A percentile compares a stretch with the other conserved stretches of the same genome.
Conservation (phyloP, 2,329 filamentous ascomycete genomes). For the Pyrenophora graminea region DNA sequence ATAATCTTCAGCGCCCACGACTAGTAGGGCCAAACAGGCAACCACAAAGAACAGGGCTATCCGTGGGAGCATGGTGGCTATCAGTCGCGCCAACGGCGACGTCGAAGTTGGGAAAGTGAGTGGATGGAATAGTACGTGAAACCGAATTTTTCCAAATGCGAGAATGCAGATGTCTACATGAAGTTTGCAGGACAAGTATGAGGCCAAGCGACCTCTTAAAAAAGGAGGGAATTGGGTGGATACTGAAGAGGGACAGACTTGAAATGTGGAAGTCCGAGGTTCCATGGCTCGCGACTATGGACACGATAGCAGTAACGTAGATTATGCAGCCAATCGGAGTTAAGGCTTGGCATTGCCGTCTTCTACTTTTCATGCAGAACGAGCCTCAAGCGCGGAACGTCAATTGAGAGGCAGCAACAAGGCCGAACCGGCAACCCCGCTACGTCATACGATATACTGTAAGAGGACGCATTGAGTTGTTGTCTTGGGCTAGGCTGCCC, state of each 20-base stretch:
- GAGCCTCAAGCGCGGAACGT: constrained; percentile 1
- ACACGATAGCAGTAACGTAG: constrained; percentile 35
- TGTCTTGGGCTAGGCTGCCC: constrained; percentile 5
- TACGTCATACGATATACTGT: neutral
- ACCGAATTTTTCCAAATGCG: constrained; percentile 10
- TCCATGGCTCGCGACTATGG: constrained; percentile 11
- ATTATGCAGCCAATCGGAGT: constrained; percentile 35
- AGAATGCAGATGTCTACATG: constrained; percentile 21
- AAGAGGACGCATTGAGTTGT: constrained; percentile 27
- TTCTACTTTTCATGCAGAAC: constrained; percentile 30
- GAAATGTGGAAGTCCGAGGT: constrained; percentile 16
- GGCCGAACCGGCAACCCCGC: constrained; percentile 1
- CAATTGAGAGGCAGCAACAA: constrained; percentile 17
- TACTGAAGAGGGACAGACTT: constrained; percentile 3
- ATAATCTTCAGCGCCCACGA: constrained; percentile 66
- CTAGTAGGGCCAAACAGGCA: constrained; percentile 50
- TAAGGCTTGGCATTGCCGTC: constrained; percentile 24
- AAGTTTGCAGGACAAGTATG: constrained; percentile 4
- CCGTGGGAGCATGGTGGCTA: constrained; percentile 49
- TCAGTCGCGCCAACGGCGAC: constrained; percentile 23
- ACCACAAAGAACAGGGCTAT: constrained; percentile 50
- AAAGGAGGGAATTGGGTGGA: constrained; percentile 2
- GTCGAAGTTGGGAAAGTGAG: constrained; percentile 20
- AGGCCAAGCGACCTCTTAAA: constrained; percentile 9
- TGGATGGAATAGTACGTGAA: constrained; percentile 20